These are phyloP conservation scores for Metschnikowia amazonensis DNA, from an alignment of 805 yeast species.

Conservation along the genomic window DNA sequence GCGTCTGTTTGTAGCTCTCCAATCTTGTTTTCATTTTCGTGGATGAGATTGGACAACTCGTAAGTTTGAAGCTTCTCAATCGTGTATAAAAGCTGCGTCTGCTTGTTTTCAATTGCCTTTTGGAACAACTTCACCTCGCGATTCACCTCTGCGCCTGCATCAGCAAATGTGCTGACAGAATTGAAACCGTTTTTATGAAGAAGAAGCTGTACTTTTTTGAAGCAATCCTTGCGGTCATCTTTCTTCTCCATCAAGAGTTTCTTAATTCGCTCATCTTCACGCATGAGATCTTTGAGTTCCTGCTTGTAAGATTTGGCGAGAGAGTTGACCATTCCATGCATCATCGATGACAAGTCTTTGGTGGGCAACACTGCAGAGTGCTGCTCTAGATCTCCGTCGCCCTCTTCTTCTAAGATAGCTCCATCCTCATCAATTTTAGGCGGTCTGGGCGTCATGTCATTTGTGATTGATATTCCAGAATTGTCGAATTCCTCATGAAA, in stretches of 20 bases:
- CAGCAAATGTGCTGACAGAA: conserved; percentile 22
- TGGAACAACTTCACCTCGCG: conserved; percentile 15
- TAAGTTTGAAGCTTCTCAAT: conserved; percentile 33
- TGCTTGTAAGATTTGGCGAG: conserved; percentile 53
- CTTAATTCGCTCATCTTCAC: conserved; percentile 20
- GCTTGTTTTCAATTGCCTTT: conserved; percentile 11
- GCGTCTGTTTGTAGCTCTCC: neutral
- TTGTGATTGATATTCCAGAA: neutral
- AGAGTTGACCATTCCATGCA: conserved; percentile 43
- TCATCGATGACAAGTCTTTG: conserved; percentile 34
- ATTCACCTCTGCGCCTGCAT: conserved; percentile 23
- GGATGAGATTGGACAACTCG: conserved; percentile 42
- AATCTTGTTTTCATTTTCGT: conserved; percentile 26
- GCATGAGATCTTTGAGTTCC: conserved; percentile 40
- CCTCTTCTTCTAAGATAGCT: conserved; percentile 17
- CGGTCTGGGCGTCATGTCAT: conserved; percentile 29
- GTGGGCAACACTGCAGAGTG: conserved; percentile 20
- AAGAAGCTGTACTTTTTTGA: conserved; percentile 25
- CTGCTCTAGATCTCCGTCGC: neutral
- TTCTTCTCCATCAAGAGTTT: conserved; percentile 50
- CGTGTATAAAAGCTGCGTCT: conserved; percentile 10
- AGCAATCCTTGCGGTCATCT: conserved; percentile 36
- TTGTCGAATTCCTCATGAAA: neutral
- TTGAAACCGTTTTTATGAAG: conserved; percentile 29
- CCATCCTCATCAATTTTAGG: conserved; percentile 18